Evolutionary conservation across 2,329 filamentous ascomycete species (phyloP), one percentile per base, ranked within the genome.

Genomic region (Colletotrichum lupini): DNA sequence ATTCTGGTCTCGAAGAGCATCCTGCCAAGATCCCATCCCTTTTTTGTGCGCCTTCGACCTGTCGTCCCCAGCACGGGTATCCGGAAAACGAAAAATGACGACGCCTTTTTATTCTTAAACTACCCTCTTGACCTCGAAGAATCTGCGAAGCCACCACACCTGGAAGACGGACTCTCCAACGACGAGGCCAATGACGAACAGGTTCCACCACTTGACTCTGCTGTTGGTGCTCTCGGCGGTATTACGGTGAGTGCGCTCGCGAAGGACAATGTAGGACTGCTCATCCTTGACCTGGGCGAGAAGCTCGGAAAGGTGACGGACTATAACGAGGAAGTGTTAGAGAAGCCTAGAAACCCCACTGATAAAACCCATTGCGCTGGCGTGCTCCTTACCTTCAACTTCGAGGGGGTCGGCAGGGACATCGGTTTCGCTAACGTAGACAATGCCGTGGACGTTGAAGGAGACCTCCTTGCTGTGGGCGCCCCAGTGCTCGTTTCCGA

Each of bases 171-270:
- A 97, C 87, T 98, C 95, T 79, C 93, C 95, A 77, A 97, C 88
- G 75, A 99, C 90, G 63, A 98, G 92, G 69, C 91, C 90, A 76
- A 99, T 91, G 85, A 99, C 95, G 85, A 98, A 98, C 79, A 98
- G 90, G 84, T 97, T 98, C 97, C 97, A 99, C 97, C 97, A 99
- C 88, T 99, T 99, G 82, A 99, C 97, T 77, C 97, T 91, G 78
- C 92, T 90, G 85, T 99, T 99, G 80, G 97, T 99, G 89, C 95
- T 98, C 88, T 99, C 97, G 76, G 97, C 97, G 11, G 97, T 99
- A 87, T 99, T 99, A 82, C 97, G 91, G 89, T 99, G 97, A 78
- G 94, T 98, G 80, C 97, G 91, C 87, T 99, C 97, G 78, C 97
- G 93, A 72, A 98, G 87, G 75, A 99, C 92, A 80, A 99, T 98